Percentiles rank a stretch among this genome's conserved stretches.
phyloP scores from a whole-genome alignment of 1,139 yeast species.

The Hemisphaericaspora xylanilytica region DNA sequence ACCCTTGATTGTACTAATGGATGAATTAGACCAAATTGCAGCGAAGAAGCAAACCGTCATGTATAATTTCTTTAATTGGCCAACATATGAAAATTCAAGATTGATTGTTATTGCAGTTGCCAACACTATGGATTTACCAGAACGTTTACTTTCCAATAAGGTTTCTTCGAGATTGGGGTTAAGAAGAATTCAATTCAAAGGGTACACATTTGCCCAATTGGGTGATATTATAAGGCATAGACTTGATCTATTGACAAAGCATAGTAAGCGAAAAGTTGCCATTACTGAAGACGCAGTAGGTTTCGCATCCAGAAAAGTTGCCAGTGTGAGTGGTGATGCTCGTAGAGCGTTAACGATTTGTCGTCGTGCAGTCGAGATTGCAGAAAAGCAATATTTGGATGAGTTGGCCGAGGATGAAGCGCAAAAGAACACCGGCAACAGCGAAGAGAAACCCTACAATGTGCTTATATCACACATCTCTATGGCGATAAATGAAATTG shows the following conservation, averaged over 20 bases:
- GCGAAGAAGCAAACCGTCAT: conserved; percentile 82
- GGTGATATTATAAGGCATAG: conserved; percentile 72
- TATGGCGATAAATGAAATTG: conserved; percentile 77
- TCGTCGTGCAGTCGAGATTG: conserved; percentile 86
- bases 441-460: conserved; percentile 38
- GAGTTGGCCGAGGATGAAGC: conserved; percentile 3
- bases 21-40: conserved; percentile 90
- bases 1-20: conserved; percentile 78
- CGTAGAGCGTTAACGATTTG: conserved; percentile 88
- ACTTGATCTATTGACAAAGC: conserved; percentile 52
- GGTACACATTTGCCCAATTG: conserved; percentile 80
- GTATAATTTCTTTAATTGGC: conserved; percentile 98
- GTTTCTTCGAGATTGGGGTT: conserved; percentile 89
- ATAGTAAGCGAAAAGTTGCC: conserved; percentile 34
- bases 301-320: conserved; percentile 90
- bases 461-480: conserved; percentile 72
- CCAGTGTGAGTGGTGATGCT: conserved; percentile 97
- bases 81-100: conserved; percentile 75
- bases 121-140: conserved; percentile 97
- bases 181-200: conserved; percentile 81
- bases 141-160: conserved; percentile 80
- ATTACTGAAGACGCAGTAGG: conserved; percentile 79
- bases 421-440: conserved; percentile 19
- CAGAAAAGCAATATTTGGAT: conserved; percentile 52
- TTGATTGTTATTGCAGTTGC: conserved; percentile 91